A percentile compares a stretch with the other conserved stretches of the same genome.
These are phyloP conservation scores for Bolboschoenoplectus hybrid DNA, from an alignment of 202 grass and related monocot species.

Conservation along the genomic window DNA sequence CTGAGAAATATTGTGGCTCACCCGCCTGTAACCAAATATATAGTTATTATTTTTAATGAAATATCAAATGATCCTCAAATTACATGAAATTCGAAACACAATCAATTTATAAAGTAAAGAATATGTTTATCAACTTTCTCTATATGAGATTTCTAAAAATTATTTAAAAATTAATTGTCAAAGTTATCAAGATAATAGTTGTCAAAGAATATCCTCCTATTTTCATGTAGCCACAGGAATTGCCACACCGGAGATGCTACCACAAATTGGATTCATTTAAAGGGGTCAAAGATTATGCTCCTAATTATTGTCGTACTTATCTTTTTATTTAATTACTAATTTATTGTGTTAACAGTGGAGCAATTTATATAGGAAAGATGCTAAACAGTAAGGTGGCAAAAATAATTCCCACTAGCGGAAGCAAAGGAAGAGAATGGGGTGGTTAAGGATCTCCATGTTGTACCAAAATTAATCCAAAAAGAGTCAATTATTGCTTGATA, in stretches of 20 bases:
- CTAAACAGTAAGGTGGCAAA: neutral
- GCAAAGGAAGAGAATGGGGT: neutral
- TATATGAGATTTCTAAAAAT: too few species aligned
- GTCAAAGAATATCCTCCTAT: too few species aligned
- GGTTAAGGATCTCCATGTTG: slow-evolving; percentile 14
- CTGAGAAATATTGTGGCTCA: neutral
- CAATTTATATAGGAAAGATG: neutral
- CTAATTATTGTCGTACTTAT: slow-evolving; percentile 31
- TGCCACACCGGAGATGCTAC: neutral
- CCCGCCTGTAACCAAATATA: neutral
- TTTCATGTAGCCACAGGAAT: neutral
- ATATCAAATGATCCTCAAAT: too few species aligned
- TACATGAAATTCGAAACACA: too few species aligned
- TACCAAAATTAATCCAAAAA: neutral
- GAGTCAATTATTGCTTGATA: neutral
- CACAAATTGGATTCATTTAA: neutral
- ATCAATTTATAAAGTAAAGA: too few species aligned
- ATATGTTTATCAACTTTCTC: too few species aligned
- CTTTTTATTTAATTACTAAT: slow-evolving; percentile 17
- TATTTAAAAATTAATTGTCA: too few species aligned
- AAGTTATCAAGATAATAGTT: too few species aligned
- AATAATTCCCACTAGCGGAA: slow-evolving; percentile 18
- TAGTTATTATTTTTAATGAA: neutral
- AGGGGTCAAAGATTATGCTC: slow-evolving; percentile 21
- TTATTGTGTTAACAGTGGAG: neutral